phyloP scores from a whole-genome alignment of 441 rosid genomes.

The Eutrema salsugineum region DNA sequence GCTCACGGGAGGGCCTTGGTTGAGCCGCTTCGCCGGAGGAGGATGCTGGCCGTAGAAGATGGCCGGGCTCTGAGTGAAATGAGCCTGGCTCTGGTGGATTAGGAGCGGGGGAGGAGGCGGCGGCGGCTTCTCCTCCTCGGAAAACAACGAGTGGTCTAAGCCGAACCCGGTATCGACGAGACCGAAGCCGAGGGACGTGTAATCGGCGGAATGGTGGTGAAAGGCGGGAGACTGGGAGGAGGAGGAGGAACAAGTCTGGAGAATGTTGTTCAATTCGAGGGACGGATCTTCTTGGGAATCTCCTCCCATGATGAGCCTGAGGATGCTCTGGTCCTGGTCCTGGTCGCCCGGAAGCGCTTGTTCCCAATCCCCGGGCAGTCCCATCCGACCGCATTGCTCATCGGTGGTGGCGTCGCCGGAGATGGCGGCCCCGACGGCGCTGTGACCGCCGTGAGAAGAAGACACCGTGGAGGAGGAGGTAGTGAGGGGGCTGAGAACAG shows the following conservation, averaged over 20 bases:
- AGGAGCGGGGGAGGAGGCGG: constrained; percentile 37
- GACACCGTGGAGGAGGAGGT: constrained; percentile 61
- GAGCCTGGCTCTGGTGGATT: constrained; percentile 51
- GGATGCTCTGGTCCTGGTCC: constrained; percentile 57
- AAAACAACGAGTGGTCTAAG: constrained; percentile 34
- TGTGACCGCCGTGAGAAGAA: constrained; percentile 49
- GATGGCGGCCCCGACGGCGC: constrained; percentile 43
- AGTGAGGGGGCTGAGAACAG: constrained; percentile 43
- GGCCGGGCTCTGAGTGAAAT: constrained; percentile 40
- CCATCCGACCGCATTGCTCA: constrained; percentile 45
- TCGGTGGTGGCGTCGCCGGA: constrained; percentile 33
- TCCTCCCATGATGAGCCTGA: constrained; percentile 64
- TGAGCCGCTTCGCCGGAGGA: constrained; percentile 44
- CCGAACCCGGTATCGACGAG: constrained; percentile 45
- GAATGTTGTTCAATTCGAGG: constrained; percentile 46
- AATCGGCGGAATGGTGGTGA: constrained; percentile 41
- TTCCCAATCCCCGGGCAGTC: constrained; percentile 59
- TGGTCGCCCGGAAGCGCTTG: constrained; percentile 45
- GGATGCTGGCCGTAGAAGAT: constrained; percentile 47
- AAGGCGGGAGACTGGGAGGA: constrained; percentile 25
- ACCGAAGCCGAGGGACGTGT: constrained; percentile 45
- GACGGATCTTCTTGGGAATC: constrained; percentile 63
- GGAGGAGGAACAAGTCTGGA: constrained; percentile 24
- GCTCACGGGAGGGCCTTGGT: constrained; percentile 41
- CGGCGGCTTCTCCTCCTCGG: constrained; percentile 46